Conservation (phyloP, 2,329 filamentous ascomycete genomes). For the Cercospora janseana region DNA sequence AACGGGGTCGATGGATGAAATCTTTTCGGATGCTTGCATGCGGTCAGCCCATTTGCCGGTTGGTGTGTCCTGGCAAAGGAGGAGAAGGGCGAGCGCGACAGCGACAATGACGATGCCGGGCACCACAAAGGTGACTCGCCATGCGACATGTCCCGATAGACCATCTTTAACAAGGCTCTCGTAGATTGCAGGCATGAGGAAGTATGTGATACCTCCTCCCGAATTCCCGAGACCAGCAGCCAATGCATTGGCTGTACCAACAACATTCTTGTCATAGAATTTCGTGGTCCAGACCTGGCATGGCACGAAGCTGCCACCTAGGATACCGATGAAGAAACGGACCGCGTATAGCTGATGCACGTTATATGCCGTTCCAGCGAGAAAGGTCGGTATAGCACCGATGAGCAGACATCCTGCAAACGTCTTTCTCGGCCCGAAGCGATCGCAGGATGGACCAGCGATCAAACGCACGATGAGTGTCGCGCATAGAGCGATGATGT, state of each 20-base stretch:
- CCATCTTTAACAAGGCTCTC: conserved; percentile 26
- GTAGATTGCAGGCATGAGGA: conserved; percentile 87
- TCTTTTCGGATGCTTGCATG: conserved; percentile 56
- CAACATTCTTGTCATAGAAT: conserved; percentile 90
- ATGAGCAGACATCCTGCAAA: conserved; percentile 75
- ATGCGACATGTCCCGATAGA: conserved; percentile 60
- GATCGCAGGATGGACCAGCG: conserved; percentile 81
- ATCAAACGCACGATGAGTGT: conserved; percentile 74
- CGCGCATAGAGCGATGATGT: conserved; percentile 75
- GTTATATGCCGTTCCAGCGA: conserved; percentile 73
- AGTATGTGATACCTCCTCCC: conserved; percentile 88
- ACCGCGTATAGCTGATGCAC: conserved; percentile 67
- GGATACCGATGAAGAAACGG: conserved; percentile 77
- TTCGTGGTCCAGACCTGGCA: conserved; percentile 92
- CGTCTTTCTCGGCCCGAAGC: conserved; percentile 74
- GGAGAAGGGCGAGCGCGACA: conserved; percentile 19
- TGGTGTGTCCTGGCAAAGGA: conserved; percentile 69
- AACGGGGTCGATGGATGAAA: conserved; percentile 42
- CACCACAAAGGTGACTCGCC: conserved; percentile 81
- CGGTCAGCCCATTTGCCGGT: conserved; percentile 77
- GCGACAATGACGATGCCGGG: conserved; percentile 49
- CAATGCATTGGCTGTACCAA: conserved; percentile 83
- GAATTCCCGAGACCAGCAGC: conserved; percentile 83
- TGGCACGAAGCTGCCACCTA: conserved; percentile 75
- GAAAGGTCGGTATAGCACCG: conserved; percentile 76